Evolutionary conservation across 2,329 filamentous ascomycete species (phyloP), one percentile per base, ranked within the genome.

Genomic region (Aspergillus fumigatus): DNA sequence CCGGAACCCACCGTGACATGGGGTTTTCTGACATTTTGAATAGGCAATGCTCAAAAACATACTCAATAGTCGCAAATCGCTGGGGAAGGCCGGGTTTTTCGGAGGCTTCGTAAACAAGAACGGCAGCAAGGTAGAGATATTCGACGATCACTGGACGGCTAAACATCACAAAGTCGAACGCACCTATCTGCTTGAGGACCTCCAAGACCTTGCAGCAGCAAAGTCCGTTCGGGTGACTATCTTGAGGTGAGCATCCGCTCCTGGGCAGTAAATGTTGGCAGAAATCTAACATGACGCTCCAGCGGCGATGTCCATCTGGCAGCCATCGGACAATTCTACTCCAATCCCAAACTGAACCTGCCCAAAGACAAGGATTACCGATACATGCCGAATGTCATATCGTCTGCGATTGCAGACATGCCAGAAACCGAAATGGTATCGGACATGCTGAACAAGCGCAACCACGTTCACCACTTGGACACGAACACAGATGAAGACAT

Each of bases 101-200:
- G 90, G 91, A 58, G 82, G 82, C 11, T 85, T 95, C 47, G 80
- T 96, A 41, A 96, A 96, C 76, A 89, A 89, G 63, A 92, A 96
- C 65, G 92, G 97, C 67, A 92, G 91, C 23, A 91, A 91, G 19
- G 89, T 94, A 5, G 94, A 97, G 73, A 89, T 97, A 14, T 79
- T 96, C 9, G 93, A 97, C 70, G 94, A 97, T 72, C 93, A 99
- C 70, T 99, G 94, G 94, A 97, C 93, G 0, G 90, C 93, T 40
- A 96, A 91, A 70, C 90, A 92, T 69, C 92, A 97, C 77, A 99
- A 97, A 71, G 82, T 85, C 26, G 94, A 99, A 75, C 86, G 94
- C 51, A 90, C 87, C 60, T 88, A 90, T 73, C 81, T 97, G 60
- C 85, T 99, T 43, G 89, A 94, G 70, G 92, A 97, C 66, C 79